A percentile compares a stretch with the other conserved stretches of the same genome.
phyloP scores from a whole-genome alignment of 192 early-diverging fungal species.

The Coemansia sp. region DNA sequence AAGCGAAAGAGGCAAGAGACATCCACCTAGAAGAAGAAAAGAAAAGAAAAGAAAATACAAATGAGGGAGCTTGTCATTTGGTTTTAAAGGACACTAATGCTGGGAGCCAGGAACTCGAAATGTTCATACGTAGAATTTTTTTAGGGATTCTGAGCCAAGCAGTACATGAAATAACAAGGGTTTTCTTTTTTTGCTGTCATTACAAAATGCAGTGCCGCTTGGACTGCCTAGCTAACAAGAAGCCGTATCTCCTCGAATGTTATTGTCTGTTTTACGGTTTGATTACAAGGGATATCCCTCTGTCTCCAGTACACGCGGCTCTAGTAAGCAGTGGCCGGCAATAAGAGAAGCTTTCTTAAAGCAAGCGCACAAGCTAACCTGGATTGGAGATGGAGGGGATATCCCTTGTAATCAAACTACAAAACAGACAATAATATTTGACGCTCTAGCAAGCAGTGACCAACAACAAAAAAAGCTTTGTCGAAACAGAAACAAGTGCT shows the following conservation, averaged over 20 bases:
- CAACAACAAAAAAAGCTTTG: not conserved
- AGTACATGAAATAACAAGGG: slow-evolving; percentile 1
- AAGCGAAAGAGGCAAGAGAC: slow-evolving; percentile 6
- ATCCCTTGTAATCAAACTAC: too few relatives aligned
- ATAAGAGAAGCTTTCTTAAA: not conserved
- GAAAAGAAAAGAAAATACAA: not conserved
- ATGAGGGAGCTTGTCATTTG: not conserved
- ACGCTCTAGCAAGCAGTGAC: not conserved
- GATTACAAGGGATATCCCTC: not conserved
- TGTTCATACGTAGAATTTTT: not conserved
- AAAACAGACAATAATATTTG: too few relatives aligned
- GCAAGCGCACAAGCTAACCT: slow-evolving; percentile 1
- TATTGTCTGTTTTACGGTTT: too few relatives aligned
- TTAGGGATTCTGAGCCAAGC: not conserved
- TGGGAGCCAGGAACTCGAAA: not conserved
- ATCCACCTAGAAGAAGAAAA: slow-evolving; percentile 1
- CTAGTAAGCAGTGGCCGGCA: not conserved
- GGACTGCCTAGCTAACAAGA: not conserved
- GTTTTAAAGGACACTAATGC: not conserved
- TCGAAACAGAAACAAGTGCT: not conserved
- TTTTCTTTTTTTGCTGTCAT: not conserved
- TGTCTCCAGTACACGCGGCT: not conserved
- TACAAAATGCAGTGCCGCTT: not conserved
- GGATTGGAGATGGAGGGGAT: not conserved
- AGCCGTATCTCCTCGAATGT: too few relatives aligned